Evolutionary conservation across 2,329 filamentous ascomycete genomes (phyloP), one percentile per base, ranked within the genome.

Genomic region (Talaromyces sp.): DNA sequence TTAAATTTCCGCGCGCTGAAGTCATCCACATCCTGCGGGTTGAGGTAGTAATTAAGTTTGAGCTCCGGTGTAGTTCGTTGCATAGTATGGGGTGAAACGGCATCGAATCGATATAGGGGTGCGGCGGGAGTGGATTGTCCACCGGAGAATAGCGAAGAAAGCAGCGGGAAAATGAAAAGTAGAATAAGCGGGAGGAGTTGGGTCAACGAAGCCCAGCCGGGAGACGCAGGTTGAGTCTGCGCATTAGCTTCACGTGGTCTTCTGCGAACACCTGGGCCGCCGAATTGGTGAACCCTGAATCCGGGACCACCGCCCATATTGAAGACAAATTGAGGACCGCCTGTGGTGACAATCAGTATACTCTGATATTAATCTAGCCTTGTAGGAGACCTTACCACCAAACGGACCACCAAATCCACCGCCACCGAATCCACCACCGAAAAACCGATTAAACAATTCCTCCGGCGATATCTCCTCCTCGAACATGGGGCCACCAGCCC

Each of bases 361-460:
- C 10, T 1, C 17, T 59, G 17, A 15, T 13, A 69, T 65, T 35
- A 22, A 10, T 50, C 22, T 31, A n/a, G 62, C 35, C 22, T 45
- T 27, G 25, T 17, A 39, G 9, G 13, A 7, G 1, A 52, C 74
- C 77, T 80, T 86, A 81, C 90, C 86, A 81, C 90, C 90, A 73
- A 91, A 89, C 17, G 86, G 85, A 62, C 88, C 88, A 66, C 88
- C 88, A 66, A 90, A 88, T 57, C 86, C 85, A 72, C 84, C 82
- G 19, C 82, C 83, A 22, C 82, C 79, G 70, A 78, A 75, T 27
- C 61, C 61, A 9, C 84, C 93, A 57, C 92, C 92, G 82, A 99
- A 99, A 85, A 99, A 99, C 68, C 94, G 88, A 75, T 94, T 89
- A 81, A 99, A 99, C 83, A 99, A 87, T 79, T 99, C 95, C 78